Evolutionary conservation across 768 basidiomycete genomes (phyloP), one percentile per base, ranked within the genome.

Genomic region (Mycena floridula): DNA sequence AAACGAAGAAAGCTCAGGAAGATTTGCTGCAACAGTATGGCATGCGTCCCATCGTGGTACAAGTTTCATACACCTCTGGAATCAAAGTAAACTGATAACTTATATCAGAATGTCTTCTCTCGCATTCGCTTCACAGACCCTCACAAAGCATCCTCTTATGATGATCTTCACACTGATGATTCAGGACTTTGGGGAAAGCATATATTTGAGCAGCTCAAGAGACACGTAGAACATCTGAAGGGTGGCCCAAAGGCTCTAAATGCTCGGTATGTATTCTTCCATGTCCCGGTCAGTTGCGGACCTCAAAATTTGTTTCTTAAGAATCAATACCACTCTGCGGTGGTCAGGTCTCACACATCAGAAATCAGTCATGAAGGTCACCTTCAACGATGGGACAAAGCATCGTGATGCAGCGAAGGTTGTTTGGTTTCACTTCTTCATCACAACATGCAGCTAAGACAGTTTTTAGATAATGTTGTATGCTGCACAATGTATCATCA

Each of bases 101-200:
- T 25, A 3, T 40, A n/a, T 3, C 25, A 70, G 68, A 74, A 70
- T 56, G 58, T 62, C 4, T 74, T 74, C 46, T 73, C 45, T 68
- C n/a, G n/a, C n/a, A n/a, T n/a, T n/a, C n/a, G n/a, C n/a, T n/a
- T n/a, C n/a, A n/a, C 64, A 5, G 65, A 70, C 48, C 62, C 64
- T 7, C 49, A 66, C 41, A 16, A 26, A 4, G 61, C 66, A 23
- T 20, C 64, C 3, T 65, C 64, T 8, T 73, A 63, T 42, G 71
- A 76, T 50, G 53, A 52, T 2, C 55, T 74, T 12, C 72, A 74
- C 49, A 53, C 48, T 8, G 55, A 66, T 42, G 42, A 60, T 38
- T 40, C 38, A 21, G 72, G 70, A 1, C 23, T 68, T 3, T 62
- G 56, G 43, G 53, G 59, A 0, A 54, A 65, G 25, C 69, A 71